Evolutionary conservation across 2,329 filamentous ascomycete genomes (phyloP).

Genomic region (Colletotrichum abscissum): DNA sequence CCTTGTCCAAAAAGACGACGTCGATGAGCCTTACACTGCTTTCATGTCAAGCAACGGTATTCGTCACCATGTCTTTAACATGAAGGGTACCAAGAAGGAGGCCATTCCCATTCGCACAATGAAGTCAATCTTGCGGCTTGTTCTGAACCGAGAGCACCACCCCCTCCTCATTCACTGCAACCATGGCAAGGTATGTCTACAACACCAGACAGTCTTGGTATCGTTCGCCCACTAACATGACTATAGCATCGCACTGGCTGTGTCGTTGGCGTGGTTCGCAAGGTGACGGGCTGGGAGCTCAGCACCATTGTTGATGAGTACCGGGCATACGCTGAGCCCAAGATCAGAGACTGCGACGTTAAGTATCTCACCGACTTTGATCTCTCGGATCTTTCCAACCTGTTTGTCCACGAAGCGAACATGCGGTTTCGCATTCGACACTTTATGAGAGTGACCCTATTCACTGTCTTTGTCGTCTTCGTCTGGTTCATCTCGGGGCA

Average conservation of each 20-base stretch:
- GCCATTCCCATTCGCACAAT: constrained; percentile 75
- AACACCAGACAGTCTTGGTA: background rate
- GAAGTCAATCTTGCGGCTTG: constrained; percentile 75
- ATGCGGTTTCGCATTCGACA: constrained; percentile 44
- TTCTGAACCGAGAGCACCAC: constrained; percentile 79
- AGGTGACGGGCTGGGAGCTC: constrained; percentile 75
- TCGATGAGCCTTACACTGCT: constrained; percentile 59
- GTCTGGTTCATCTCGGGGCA: constrained; percentile 56
- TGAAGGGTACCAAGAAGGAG: constrained; percentile 90
- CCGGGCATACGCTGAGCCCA: constrained; percentile 70
- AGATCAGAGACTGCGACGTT: constrained; percentile 69
- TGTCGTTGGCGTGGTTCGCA: constrained; percentile 83
- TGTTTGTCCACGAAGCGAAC: constrained; percentile 44
- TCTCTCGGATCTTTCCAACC: constrained; percentile 49
- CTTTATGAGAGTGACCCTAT: constrained; percentile 56
- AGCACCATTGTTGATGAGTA: constrained; percentile 79
- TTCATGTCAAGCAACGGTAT: constrained; percentile 78
- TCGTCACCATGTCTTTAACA: constrained; percentile 78
- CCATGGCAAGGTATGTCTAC: constrained; percentile 76
- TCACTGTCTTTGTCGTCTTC: constrained; percentile 53
- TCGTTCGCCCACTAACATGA: constrained; percentile 14
- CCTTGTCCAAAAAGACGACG: constrained; percentile 71
- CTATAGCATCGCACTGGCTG: constrained; percentile 86
- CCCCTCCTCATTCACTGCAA: constrained; percentile 93
- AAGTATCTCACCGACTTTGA: constrained; percentile 67